Conservation (phyloP, 164 flowering plant species). For the Dillenia turbinata region DNA sequence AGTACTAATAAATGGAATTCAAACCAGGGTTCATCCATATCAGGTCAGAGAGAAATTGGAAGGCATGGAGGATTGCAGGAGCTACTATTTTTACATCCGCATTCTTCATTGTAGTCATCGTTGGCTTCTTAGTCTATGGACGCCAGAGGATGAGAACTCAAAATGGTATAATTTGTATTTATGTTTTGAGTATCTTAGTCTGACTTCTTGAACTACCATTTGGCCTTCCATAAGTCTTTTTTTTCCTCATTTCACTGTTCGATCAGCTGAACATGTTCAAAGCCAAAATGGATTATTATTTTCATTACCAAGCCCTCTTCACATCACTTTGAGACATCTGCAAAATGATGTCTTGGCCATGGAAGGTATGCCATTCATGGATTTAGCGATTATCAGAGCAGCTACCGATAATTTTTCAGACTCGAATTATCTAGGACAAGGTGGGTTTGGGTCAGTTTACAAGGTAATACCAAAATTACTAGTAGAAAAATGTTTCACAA, state of each 20-base stretch:
- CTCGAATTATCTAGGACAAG: slow-evolving; percentile 29
- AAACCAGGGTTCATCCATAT: background rate
- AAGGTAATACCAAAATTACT: slow-evolving; percentile 10
- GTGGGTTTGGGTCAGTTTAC: slow-evolving; percentile 30
- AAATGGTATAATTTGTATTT: background rate
- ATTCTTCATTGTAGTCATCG: background rate
- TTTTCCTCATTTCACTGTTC: background rate
- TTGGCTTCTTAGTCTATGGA: background rate
- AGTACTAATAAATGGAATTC: background rate
- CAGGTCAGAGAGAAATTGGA: too few species aligned
- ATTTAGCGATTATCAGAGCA: slow-evolving; percentile 10
- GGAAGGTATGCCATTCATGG: slow-evolving; percentile 15
- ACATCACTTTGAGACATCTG: too few species aligned
- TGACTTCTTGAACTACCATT: too few species aligned
- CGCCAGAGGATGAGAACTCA: background rate
- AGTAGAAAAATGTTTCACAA: background rate
- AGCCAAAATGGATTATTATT: background rate
- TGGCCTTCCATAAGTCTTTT: background rate
- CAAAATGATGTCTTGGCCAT: too few species aligned
- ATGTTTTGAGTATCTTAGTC: background rate
- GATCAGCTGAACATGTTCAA: background rate
- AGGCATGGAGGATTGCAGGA: background rate
- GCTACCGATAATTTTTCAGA: slow-evolving; percentile 25
- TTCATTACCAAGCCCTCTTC: background rate
- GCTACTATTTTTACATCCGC: background rate